Base-by-base conservation (phyloP, 1,284 basidiomycete genomes). In the Caloboletus firmus region DNA sequence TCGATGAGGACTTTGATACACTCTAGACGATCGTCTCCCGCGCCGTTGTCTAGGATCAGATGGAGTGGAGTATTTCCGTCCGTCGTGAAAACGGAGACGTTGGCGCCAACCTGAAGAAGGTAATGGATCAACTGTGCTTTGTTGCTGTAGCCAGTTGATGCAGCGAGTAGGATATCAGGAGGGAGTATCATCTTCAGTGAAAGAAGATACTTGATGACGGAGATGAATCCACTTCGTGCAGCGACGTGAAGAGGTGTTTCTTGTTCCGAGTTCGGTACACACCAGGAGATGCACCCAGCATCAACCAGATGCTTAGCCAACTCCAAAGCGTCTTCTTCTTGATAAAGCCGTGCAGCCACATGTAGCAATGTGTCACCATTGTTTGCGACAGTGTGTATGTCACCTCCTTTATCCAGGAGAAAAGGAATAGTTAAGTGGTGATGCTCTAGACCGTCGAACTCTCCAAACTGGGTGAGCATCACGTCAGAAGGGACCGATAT, bases 321-420 rank as follows among this genome's bases (percentile, higher is more conserved):
- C 6, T 45, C 30, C 41, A 59, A 40, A 5, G 41, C 26, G 0
- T 41, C 36, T 0, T 30, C 9, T 22, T 49, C 50, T 1, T 8
- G 2, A 3, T 24, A 0, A 20, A 45, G 5, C 1, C 0, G 11
- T 1, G 20, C 48, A 17, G 41, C 49, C 7, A 41, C 2, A 37
- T 61, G 60, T 1, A 64, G 24, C 32, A 62, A 17, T 1, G 46
- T 59, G n/a, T 52, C 28, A 0, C 51, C 56, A 5, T 48, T 17
- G 15, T 45, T 11, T 8, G 46, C 2, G 24, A 45, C 2, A 6
- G 46, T 6, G 7, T 45, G 46, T 9, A 43, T 12, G 15, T 59
- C 44, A 20, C 36, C 45, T 18, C 61, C 59, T 4, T 26, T 42
- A 0, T 47, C 36, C 5, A 59, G 2, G 9, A 62, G 34, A 10